phyloP scores from a whole-genome alignment of 352 stramenopile genomes.

The Phytophthora hybrid region DNA sequence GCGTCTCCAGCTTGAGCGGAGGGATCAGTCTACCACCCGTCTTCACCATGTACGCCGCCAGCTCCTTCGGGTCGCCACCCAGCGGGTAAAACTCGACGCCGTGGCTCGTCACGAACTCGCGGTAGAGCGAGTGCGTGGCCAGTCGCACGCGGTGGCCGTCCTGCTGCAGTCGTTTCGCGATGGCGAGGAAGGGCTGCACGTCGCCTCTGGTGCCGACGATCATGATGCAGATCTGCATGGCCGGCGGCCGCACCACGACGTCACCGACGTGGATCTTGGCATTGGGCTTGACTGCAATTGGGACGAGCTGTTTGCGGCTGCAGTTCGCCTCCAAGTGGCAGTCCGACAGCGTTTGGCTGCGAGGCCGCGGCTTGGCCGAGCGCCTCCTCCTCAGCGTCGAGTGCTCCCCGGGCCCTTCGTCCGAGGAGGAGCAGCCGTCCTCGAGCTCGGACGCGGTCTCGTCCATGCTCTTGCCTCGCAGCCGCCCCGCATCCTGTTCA shows the following conservation, averaged over 20 bases:
- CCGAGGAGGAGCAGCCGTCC: slow-evolving; percentile 26
- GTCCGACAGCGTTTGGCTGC: slow-evolving; percentile 35
- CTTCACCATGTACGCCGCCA: slow-evolving; percentile 92
- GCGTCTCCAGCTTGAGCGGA: slow-evolving; percentile 62
- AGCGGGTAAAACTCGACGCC: slow-evolving; percentile 81
- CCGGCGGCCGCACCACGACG: slow-evolving; percentile 17
- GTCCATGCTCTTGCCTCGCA: slow-evolving; percentile 24
- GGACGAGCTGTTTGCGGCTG: slow-evolving; percentile 19
- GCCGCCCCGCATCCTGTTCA: slow-evolving; percentile 18
- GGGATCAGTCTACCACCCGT: slow-evolving; percentile 73
- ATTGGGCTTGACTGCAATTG: slow-evolving; percentile 12
- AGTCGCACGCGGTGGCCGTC: slow-evolving; percentile 92
- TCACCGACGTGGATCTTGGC: slow-evolving; percentile 7
- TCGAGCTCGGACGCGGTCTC: slow-evolving; percentile 3
- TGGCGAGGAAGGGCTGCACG: slow-evolving; percentile 83
- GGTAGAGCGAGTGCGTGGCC: slow-evolving; percentile 90
- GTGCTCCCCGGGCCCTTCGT: slow-evolving; percentile 26
- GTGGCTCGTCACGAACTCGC: slow-evolving; percentile 74
- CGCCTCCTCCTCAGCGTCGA: slow-evolving; percentile 22
- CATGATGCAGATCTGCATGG: slow-evolving; percentile 88
- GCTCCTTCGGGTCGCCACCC: slow-evolving; percentile 71
- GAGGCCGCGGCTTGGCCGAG: slow-evolving; percentile 15
- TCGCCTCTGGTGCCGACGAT: slow-evolving; percentile 87
- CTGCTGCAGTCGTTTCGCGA: slow-evolving; percentile 81
- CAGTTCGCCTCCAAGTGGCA: slow-evolving; percentile 25